Evolutionary conservation across 441 rosid genomes (phyloP).

Genomic region (Francoa sonchifolia): DNA sequence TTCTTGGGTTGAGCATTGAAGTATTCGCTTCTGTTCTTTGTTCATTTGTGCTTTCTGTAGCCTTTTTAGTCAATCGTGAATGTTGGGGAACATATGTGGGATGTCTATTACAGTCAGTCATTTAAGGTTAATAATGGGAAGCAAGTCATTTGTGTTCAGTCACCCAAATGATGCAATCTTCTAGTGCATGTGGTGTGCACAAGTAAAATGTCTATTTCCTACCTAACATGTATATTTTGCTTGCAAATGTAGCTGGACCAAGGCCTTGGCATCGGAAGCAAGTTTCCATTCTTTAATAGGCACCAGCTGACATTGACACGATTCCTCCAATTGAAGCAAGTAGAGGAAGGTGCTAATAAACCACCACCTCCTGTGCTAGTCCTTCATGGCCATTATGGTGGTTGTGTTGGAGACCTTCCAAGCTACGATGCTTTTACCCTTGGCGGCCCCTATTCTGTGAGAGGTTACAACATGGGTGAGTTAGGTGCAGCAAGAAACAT

Average conservation of each 20-base stretch:
- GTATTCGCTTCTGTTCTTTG: too few relatives aligned
- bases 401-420: slow-evolving; percentile 91
- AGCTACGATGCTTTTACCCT: slow-evolving; percentile 93
- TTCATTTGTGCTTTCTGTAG: too few relatives aligned
- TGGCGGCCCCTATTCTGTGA: slow-evolving; percentile 93
- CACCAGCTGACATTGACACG: slow-evolving; percentile 73
- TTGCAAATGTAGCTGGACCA: slow-evolving; percentile 66
- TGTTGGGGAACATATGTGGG: too few relatives aligned
- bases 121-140: too few relatives aligned
- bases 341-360: slow-evolving; percentile 71
- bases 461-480: slow-evolving; percentile 99
- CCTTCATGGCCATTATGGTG: slow-evolving; percentile 92
- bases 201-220: neutral
- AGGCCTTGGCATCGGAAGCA: slow-evolving; percentile 91
- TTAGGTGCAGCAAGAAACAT: slow-evolving; percentile 90
- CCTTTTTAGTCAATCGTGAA: too few relatives aligned
- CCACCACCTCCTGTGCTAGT: slow-evolving; percentile 85
- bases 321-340: slow-evolving; percentile 67
- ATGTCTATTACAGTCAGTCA: too few relatives aligned
- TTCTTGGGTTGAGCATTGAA: neutral
- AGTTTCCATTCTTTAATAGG: slow-evolving; percentile 87
- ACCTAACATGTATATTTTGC: slow-evolving; percentile 5
- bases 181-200: neutral
- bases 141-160: too few relatives aligned
- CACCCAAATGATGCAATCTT: neutral